Evolutionary conservation across 2,329 filamentous ascomycete species (phyloP).

Genomic region (Hirsutella minnesotensis): DNA sequence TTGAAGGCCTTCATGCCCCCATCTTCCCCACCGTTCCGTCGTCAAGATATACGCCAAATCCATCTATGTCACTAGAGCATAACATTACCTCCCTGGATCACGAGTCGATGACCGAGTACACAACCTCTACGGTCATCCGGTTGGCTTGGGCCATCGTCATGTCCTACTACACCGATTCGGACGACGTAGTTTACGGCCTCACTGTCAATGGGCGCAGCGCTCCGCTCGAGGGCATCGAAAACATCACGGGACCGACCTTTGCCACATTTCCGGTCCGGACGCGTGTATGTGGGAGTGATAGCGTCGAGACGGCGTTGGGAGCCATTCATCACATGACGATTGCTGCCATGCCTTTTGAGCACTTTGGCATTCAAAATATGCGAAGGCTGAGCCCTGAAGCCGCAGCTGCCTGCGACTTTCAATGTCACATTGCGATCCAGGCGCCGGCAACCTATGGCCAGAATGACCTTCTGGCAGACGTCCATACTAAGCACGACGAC

Average conservation of each 20-base stretch:
- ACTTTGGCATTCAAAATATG: conserved; percentile 40
- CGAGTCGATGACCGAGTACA: conserved; percentile 11
- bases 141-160: conserved; percentile 47
- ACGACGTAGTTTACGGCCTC: conserved; percentile 46
- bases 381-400: not conserved
- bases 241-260: conserved; percentile 50
- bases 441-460: too few relatives aligned
- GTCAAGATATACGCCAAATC: not conserved
- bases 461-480: too few relatives aligned
- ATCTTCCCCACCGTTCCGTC: not conserved
- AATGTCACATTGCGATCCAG: too few relatives aligned
- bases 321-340: conserved; percentile 44
- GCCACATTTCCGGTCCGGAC: conserved; percentile 43
- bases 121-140: conserved; percentile 43
- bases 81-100: not conserved
- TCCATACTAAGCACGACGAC: too few relatives aligned
- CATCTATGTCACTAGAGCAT: not conserved
- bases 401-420: conserved; percentile 11
- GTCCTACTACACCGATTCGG: conserved; percentile 36
- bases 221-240: conserved; percentile 32
- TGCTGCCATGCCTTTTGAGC: conserved; percentile 50
- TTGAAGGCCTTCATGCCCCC: not conserved
- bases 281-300: not conserved
- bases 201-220: conserved; percentile 45
- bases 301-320: conserved; percentile 18